Evolutionary conservation across 2,329 filamentous ascomycete species (phyloP).

Genomic region (Aspergillus brasiliensis): DNA sequence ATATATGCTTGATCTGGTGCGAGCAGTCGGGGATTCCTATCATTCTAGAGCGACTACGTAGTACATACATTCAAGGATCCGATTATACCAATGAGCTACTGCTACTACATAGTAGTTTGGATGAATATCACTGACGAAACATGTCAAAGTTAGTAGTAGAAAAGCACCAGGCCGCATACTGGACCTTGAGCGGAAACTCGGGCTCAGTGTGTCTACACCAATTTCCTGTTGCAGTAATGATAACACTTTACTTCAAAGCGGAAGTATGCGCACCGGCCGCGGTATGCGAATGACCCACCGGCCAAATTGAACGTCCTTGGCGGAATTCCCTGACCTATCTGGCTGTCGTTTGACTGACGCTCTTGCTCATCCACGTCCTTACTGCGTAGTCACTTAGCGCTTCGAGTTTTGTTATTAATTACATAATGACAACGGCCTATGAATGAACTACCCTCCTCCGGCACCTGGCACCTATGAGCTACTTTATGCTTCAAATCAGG

Average conservation of each 20-base stretch:
- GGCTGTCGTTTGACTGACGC: not conserved
- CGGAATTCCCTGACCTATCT: not conserved
- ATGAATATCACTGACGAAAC: no score
- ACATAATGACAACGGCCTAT: not conserved
- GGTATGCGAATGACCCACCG: conserved; percentile 2
- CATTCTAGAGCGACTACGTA: no score
- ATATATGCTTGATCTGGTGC: no score
- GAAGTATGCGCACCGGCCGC: not conserved
- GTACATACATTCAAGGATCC: no score
- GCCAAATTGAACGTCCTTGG: not conserved
- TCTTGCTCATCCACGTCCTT: not conserved
- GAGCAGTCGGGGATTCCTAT: no score
- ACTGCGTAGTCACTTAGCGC: no score
- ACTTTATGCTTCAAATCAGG: not conserved
- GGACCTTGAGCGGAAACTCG: not conserved
- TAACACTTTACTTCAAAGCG: not conserved
- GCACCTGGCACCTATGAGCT: not conserved
- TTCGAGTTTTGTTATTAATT: not conserved
- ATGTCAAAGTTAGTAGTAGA: no score
- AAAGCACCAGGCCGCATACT: no score
- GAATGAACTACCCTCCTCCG: not conserved
- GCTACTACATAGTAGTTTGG: no score
- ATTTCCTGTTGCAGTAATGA: not conserved
- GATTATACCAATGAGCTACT: no score
- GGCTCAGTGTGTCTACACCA: not conserved